phyloP scores from a whole-genome alignment of 257 asterid species.

The Jacaranda mimosifolia region DNA sequence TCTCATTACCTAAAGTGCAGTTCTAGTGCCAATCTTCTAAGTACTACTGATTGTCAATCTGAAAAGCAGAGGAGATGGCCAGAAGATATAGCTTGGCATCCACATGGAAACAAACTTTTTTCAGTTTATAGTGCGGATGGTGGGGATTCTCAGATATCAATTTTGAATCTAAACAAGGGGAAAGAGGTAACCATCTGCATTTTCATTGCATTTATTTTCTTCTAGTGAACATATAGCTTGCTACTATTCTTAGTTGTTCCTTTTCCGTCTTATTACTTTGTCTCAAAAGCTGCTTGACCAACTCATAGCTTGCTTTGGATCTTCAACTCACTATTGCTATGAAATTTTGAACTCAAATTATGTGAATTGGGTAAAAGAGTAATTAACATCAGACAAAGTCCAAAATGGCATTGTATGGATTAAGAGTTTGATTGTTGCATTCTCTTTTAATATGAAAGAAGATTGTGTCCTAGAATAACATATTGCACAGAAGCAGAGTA shows the following conservation, averaged over 20 bases:
- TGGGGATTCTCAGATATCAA: conserved; percentile 85
- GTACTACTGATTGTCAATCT: conserved; percentile 73
- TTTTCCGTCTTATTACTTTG: background rate
- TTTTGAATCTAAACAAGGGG: conserved; percentile 67
- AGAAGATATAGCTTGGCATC: conserved; percentile 98
- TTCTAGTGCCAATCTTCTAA: conserved; percentile 68
- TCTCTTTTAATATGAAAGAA: background rate
- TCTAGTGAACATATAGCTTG: background rate
- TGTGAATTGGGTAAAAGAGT: background rate
- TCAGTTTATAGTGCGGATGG: conserved; percentile 84
- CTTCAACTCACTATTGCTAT: background rate
- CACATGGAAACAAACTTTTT: conserved; percentile 72
- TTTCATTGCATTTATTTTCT: background rate
- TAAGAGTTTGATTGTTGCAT: background rate
- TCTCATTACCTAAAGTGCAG: conserved; percentile 55
- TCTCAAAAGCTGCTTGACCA: background rate
- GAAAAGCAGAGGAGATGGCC: conserved; percentile 92
- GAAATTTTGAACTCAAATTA: background rate
- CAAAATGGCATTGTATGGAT: background rate
- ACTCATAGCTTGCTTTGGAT: background rate
- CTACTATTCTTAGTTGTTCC: background rate
- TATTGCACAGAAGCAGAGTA: background rate
- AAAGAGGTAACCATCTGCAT: conserved; percentile 55
- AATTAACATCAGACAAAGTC: background rate
- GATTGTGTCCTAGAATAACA: conserved; percentile 12